Conservation (phyloP, 495 filamentous ascomycete species). For the Podospora pseudopauciseta region DNA sequence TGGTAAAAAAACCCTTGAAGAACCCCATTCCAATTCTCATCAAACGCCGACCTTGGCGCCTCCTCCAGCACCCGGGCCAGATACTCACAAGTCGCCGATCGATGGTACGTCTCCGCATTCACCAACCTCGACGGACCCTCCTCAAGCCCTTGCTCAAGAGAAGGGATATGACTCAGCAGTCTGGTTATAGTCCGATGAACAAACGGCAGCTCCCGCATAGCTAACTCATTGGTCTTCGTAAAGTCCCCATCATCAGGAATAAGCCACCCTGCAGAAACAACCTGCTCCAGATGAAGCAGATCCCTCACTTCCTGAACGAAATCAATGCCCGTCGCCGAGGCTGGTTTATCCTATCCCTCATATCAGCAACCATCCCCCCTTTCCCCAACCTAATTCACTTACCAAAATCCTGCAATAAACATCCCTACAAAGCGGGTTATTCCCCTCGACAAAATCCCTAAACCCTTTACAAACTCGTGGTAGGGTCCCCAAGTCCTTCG, state of each 20-base stretch:
- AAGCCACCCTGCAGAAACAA: background rate
- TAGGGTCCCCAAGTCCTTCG: constrained; percentile 48
- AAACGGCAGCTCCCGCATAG: constrained; percentile 26
- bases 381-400: background rate
- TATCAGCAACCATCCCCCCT: background rate
- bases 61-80: background rate
- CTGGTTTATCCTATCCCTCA: constrained; percentile 6
- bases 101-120: background rate
- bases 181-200: constrained; percentile 36
- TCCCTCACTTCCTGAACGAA: constrained; percentile 38
- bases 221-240: background rate
- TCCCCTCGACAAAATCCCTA: constrained; percentile 46
- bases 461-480: constrained; percentile 47
- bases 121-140: background rate
- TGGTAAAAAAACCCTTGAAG: background rate
- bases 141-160: background rate
- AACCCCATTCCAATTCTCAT: background rate
- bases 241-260: background rate
- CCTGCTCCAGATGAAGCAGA: constrained; percentile 37
- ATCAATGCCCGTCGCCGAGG: constrained; percentile 45
- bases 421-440: constrained; percentile 50
- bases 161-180: constrained; percentile 35
- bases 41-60: background rate
- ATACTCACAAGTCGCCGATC: background rate
- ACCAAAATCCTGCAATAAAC: constrained; percentile 49